These are phyloP conservation scores for Taphrina flavorubra DNA, from an alignment of 1,139 yeast genomes.

Conservation along the genomic window DNA sequence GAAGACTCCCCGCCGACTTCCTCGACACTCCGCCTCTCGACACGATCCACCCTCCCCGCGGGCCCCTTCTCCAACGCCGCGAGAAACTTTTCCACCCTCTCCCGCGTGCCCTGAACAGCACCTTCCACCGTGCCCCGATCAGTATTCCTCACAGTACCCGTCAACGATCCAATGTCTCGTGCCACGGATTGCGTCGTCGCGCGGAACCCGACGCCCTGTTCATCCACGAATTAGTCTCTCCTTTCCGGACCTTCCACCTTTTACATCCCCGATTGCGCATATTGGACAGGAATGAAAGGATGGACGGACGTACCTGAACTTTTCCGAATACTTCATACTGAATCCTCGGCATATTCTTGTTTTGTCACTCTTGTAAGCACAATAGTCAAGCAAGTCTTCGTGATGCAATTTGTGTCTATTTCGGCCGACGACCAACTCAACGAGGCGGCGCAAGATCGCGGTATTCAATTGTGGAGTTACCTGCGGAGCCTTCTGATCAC, in stretches of 20 bases:
- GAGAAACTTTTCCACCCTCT: constrained; percentile 18
- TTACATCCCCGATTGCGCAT: no score
- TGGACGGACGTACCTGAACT: constrained; percentile 13
- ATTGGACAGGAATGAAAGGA: no score
- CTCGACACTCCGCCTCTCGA: constrained; percentile 6
- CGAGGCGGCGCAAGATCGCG: not conserved
- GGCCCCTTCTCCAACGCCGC: constrained; percentile 21
- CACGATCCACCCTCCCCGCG: constrained; percentile 26
- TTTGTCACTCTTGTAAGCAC: no score
- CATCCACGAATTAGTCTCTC: not conserved
- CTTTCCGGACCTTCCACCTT: no score
- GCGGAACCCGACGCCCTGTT: constrained; percentile 40
- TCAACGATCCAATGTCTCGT: constrained; percentile 14
- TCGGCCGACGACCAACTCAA: no score
- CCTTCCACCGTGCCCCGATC: constrained; percentile 34
- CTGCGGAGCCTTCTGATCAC: no score
- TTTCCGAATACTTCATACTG: constrained; percentile 16
- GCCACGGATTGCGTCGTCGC: constrained; percentile 26
- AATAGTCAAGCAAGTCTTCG: no score
- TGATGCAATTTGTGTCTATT: no score
- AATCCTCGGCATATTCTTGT: constrained; percentile 8
- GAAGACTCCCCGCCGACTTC: constrained; percentile 10
- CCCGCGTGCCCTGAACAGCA: constrained; percentile 24
- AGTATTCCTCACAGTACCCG: constrained; percentile 37
- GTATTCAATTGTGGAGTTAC: not conserved